Evolutionary conservation across 164 flowering plant species (phyloP).

Genomic region (Hamamelis virginiana): DNA sequence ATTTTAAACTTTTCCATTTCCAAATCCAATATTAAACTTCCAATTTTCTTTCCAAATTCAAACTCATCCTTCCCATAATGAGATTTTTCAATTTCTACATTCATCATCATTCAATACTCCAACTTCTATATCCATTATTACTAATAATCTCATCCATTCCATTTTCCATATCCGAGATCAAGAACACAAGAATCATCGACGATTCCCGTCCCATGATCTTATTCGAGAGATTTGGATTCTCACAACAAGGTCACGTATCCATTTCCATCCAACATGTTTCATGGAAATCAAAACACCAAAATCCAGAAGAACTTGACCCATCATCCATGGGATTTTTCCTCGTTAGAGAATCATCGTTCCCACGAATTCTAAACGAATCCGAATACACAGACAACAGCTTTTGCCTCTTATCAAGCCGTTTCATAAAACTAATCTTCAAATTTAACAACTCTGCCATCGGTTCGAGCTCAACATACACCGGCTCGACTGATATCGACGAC

Average conservation of each 20-base stretch:
- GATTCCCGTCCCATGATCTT: conserved; percentile 45
- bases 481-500: conserved; percentile 16
- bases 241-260: conserved; percentile 23
- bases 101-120: conserved; percentile 7
- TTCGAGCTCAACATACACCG: conserved; percentile 18
- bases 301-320: conserved; percentile 17
- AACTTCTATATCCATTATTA: conserved; percentile 6
- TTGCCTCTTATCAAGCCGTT: conserved; percentile 34
- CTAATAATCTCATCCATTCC: conserved; percentile 22
- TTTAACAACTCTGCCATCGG: conserved; percentile 9
- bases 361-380: conserved; percentile 30
- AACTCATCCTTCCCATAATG: not conserved
- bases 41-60: not conserved
- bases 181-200: conserved; percentile 24
- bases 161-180: conserved; percentile 28
- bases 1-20: too few species aligned
- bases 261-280: conserved; percentile 25
- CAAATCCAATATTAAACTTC: not conserved
- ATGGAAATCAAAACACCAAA: conserved; percentile 28
- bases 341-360: conserved; percentile 20
- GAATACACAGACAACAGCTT: conserved; percentile 13
- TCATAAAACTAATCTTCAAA: conserved; percentile 26
- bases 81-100: conserved; percentile 5
- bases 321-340: conserved; percentile 48
- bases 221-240: conserved; percentile 45